Evolutionary conservation across 2,329 filamentous ascomycete species (phyloP).

Genomic region (Microsporum ferrugineum): DNA sequence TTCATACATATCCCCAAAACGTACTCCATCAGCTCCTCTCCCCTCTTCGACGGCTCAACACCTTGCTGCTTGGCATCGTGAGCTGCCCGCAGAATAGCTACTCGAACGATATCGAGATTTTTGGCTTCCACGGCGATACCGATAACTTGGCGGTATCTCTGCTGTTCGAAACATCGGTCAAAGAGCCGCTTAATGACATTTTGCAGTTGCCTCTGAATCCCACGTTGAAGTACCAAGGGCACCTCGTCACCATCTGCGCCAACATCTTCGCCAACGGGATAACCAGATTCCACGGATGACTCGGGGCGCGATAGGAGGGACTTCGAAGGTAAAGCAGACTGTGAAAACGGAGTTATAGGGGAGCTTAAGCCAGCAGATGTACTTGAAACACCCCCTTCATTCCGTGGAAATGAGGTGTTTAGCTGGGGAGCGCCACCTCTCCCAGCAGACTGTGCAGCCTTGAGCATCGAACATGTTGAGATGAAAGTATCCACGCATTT

Average conservation of each 20-base stretch:
- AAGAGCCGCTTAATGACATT: conserved; percentile 80
- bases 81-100: conserved; percentile 79
- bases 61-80: conserved; percentile 66
- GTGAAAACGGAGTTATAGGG: conserved; percentile 88
- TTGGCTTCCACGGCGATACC: conserved; percentile 93
- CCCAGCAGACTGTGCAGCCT: conserved; percentile 40
- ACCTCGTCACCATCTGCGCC: conserved; percentile 44
- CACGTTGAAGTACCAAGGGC: conserved; percentile 56
- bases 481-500: conserved; percentile 99
- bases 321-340: conserved; percentile 85
- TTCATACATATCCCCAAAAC: conserved; percentile 94
- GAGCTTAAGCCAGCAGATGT: conserved; percentile 61
- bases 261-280: conserved; percentile 46
- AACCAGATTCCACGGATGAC: conserved; percentile 46
- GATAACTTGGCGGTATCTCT: conserved; percentile 87
- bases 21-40: conserved; percentile 95
- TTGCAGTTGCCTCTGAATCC: conserved; percentile 69
- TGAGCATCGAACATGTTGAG: conserved; percentile 55
- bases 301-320: conserved; percentile 78
- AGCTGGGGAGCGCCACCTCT: conserved; percentile 50
- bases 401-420: conserved; percentile 64
- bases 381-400: conserved; percentile 52
- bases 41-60: conserved; percentile 45
- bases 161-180: conserved; percentile 73
- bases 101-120: conserved; percentile 74